Base-by-base conservation (phyloP, 2,329 filamentous ascomycete genomes). In the Fonsecaea monophora region DNA sequence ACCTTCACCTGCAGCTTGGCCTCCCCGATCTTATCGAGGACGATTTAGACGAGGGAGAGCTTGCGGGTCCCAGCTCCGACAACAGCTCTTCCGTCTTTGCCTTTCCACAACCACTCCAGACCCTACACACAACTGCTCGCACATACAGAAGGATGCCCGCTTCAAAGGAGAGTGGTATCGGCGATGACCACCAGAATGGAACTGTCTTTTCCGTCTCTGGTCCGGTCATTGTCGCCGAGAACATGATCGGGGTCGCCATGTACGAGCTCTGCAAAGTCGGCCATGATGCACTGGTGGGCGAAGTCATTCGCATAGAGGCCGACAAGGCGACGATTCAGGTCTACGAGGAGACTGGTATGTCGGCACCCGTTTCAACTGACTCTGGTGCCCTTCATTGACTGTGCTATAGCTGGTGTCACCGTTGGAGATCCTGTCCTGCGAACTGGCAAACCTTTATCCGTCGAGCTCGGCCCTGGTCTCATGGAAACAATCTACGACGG, bases 401-500 rank as follows among this genome's bases (percentile, higher is more conserved):
- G 15, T 50, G 13, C 34, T 60, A 67, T 73, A 94, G 95, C 94
- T 79, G 95, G 95, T 82, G 90, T 99, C 73, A 96, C 89, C 73
- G 94, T 99, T 73, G 95, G 95, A 77, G 95, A 99, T 78, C 95
- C 95, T 59, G 95, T 99, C 73, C 76, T 83, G 68, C 88, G 94
- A 76, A 97, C 94, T 65, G 92, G 93, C 80, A 97, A 98, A 86
- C 95, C 95, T 71, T 85, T 99, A 64, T 97, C 95, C 66, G 95
- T 99, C 81, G 95, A 99, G 81, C 90, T 99, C 56, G 95, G 95
- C 59, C 95, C 95, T 71, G 95, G 95, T 78, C 85, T 99, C 79
- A 92, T 99, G 87, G 94, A 98, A 83, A 97, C 95, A 73, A 99
- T 99, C 80, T 99, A 98, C 85, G 95, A 99, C 80, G 95, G 95